These are phyloP conservation scores for Cercophora scortea DNA, from an alignment of 495 filamentous ascomycete genomes.

Conservation along the genomic window DNA sequence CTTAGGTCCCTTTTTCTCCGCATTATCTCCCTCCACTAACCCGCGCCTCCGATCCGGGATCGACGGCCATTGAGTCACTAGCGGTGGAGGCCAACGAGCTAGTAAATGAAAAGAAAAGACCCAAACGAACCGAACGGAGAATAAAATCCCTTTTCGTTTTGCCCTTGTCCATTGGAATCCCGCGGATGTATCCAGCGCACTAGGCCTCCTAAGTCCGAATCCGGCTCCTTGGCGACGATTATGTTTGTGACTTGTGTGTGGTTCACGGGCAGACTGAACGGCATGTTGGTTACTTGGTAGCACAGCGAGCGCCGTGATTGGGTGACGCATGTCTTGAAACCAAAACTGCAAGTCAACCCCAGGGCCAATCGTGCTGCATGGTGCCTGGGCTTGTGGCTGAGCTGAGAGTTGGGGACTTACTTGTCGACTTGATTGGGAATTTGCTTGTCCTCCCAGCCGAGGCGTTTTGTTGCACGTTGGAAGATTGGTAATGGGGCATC, in stretches of 20 bases:
- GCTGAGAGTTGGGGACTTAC: background rate
- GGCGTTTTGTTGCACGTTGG: background rate
- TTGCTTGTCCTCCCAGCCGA: background rate
- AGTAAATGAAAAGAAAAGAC: too few relatives aligned
- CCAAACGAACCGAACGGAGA: too few relatives aligned
- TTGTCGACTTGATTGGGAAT: background rate
- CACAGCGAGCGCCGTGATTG: conserved; percentile 12
- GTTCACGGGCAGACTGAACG: conserved; percentile 7
- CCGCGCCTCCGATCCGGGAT: too few relatives aligned
- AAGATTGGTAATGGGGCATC: too few relatives aligned
- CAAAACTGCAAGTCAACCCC: background rate
- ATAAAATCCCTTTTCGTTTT: too few relatives aligned
- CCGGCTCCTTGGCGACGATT: conserved; percentile 3
- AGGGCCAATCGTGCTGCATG: background rate
- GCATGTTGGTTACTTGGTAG: too few relatives aligned
- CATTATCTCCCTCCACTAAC: too few relatives aligned
- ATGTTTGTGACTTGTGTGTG: background rate
- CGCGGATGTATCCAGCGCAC: too few relatives aligned
- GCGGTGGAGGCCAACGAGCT: too few relatives aligned
- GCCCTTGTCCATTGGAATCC: too few relatives aligned
- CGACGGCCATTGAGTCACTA: too few relatives aligned
- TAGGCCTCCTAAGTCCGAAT: conserved; percentile 1
- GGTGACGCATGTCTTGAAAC: conserved; percentile 7
- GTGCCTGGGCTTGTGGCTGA: background rate
- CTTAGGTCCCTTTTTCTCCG: too few relatives aligned